Evolutionary conservation across 345 rosid genomes (phyloP), one percentile per base, ranked within the genome.

Genomic region (Nephelium lappaceum): DNA sequence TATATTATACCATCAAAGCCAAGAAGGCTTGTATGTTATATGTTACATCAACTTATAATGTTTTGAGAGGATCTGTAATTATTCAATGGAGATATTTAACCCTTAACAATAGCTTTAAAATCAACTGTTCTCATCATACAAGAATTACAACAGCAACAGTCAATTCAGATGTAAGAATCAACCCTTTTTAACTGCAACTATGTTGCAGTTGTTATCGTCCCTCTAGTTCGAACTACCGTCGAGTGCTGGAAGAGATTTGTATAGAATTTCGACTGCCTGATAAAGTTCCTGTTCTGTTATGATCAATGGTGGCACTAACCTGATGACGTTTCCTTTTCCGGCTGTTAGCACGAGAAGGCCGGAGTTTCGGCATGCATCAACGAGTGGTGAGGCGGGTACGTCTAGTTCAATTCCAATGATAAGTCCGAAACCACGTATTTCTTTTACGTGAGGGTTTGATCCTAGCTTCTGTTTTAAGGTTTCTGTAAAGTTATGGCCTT

Each of bases 301-400:
- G 78, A 94, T 86, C 91, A 96, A 77, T 6, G 99, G 98, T 67
- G 97, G 97, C 58, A 96, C 97, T 69, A 94, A 78, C 83, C 98
- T 92, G 67, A 96, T 94, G 8, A 91, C 88, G 66, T 96, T 89
- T 51, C 97, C 98, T 80, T 91, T 93, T 16, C 99, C 98, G 0
- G 98, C 97, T 12, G 94, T 93, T 58, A 91, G 86, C 2, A 96
- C 47, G 49, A 96, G 78, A 65, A 93, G 94, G 71, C 98, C 92
- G 0, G 92, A 82, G 36, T 93, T 83, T n/a, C 94, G 87, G 60
- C 97, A 94, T 9, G 97, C 95, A 73, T 93, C 92, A 0, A 94
- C 93, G 1, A 96, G 84, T 0, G 91, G 88, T 6, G 84, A 83
- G 5, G 97, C 98, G 0, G 90, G 36, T 4, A 85, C 92, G 72